These are phyloP conservation scores for Corylus avellana DNA, from an alignment of 306 rosid species.

Conservation along the genomic window DNA sequence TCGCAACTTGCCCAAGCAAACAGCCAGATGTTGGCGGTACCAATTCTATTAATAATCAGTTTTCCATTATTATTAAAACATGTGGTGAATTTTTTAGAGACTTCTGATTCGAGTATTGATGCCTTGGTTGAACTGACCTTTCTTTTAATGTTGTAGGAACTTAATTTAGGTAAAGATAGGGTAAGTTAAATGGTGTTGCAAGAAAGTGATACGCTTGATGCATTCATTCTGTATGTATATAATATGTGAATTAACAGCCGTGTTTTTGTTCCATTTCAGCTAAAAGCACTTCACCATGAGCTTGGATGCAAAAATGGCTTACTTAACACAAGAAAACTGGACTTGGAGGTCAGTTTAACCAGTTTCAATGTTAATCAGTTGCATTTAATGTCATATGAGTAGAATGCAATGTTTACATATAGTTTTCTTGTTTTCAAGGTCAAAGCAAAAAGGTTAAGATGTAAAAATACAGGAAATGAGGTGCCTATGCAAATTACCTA, in stretches of 20 bases:
- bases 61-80: slow-evolving; percentile 4
- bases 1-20: slow-evolving; percentile 69
- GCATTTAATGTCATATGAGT: slow-evolving; percentile 12
- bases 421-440: slow-evolving; percentile 32
- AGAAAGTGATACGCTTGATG: slow-evolving; percentile 24
- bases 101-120: not conserved
- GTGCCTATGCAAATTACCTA: slow-evolving; percentile 24
- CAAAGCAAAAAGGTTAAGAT: slow-evolving; percentile 29
- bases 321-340: slow-evolving; percentile 48
- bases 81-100: not conserved
- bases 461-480: slow-evolving; percentile 39
- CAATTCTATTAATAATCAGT: not conserved
- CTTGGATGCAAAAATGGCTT: slow-evolving; percentile 71
- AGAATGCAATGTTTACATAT: slow-evolving; percentile 24
- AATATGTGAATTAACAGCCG: slow-evolving; percentile 1
- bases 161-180: slow-evolving; percentile 67
- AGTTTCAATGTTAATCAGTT: slow-evolving; percentile 17
- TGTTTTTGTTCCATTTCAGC: slow-evolving; percentile 45
- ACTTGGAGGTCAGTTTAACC: slow-evolving; percentile 52
- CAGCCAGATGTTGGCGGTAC: slow-evolving; percentile 70
- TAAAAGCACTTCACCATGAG: slow-evolving; percentile 66
- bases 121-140: slow-evolving; percentile 2
- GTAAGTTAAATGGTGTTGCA: slow-evolving; percentile 49
- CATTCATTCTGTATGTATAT: slow-evolving; percentile 1
- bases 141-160: slow-evolving; percentile 60